These are phyloP conservation scores for Saccharomycopsis sp. DNA, from an alignment of 805 yeast genomes.

Conservation along the genomic window DNA sequence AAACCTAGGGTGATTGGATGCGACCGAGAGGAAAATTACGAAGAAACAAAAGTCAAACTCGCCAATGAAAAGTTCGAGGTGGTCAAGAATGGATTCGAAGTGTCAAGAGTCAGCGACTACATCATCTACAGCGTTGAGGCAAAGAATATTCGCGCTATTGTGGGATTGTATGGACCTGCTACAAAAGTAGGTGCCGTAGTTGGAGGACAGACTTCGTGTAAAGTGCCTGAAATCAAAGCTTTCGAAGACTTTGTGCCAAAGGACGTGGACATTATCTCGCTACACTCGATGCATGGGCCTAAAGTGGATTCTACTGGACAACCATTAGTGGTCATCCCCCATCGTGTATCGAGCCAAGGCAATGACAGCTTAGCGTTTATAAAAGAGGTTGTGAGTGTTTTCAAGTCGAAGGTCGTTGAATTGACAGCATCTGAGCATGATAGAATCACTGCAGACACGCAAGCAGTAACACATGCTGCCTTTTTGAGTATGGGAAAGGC, in stretches of 20 bases:
- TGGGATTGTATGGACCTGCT: constrained; percentile 71
- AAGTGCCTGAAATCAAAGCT: constrained; percentile 80
- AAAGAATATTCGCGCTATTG: constrained; percentile 66
- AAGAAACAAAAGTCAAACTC: constrained; percentile 34
- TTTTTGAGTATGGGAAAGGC: constrained; percentile 95
- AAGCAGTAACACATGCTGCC: constrained; percentile 97
- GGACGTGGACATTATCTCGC: constrained; percentile 75
- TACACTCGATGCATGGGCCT: constrained; percentile 95
- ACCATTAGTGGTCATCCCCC: constrained; percentile 80
- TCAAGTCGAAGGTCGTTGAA: constrained; percentile 68
- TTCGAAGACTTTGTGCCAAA: constrained; percentile 66
- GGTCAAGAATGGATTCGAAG: constrained; percentile 71
- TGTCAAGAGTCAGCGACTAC: constrained; percentile 73
- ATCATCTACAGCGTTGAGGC: constrained; percentile 92
- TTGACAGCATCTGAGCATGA: constrained; percentile 87
- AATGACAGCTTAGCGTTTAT: constrained; percentile 46
- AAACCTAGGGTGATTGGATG: constrained; percentile 66
- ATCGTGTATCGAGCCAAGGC: constrained; percentile 46
- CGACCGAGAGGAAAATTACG: constrained; percentile 63
- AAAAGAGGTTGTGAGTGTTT: constrained; percentile 54
- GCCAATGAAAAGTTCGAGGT: constrained; percentile 42
- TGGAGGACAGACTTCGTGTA: constrained; percentile 98
- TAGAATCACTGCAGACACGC: constrained; percentile 93
- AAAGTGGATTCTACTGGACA: constrained; percentile 82
- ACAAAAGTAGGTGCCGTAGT: constrained; percentile 83